Evolutionary conservation across 805 yeast species (phyloP), one percentile per base, ranked within the genome.

Genomic region (Kodamaea kaohsiungensis): DNA sequence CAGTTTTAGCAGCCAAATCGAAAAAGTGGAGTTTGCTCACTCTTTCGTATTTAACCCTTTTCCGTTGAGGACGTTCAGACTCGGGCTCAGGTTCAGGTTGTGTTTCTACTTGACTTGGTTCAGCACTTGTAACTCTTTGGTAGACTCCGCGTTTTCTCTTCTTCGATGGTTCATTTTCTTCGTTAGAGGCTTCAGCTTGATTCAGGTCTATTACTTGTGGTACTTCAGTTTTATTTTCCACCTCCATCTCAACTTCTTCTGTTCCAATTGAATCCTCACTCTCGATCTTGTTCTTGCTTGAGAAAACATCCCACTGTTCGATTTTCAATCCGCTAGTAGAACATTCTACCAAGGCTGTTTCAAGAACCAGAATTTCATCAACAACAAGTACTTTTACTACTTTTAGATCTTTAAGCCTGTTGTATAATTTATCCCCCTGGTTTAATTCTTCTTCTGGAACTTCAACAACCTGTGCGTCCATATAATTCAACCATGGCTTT

Each of bases 1-100:
- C 47, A 22, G 22, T 18, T 43, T 43, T 22, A 22, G 39, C 46
- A 3, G 33, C 43, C 43, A 73, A 68, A 53, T 70, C 71, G 50
- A 74, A 71, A 51, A 74, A 74, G 46, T 71, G 71, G 37, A 72
- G 62, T 15, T 65, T 69, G 48, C 63, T 66, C 1, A 70, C 73
- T 42, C 66, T 64, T 52, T 71, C 71, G 38, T 69, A 63, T 48
- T 65, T 70, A 39, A 71, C 60, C 56, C 77, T 60, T 51, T 46
- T 46, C 30, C 51, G 27, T 8, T 43, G 46, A n/a, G 49, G 52
- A 27, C 13, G 25, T 16, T 40, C 45, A 40, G 45, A 8, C 9
- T 27, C 18, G 5, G 45, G 19, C 9, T 27, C 18, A 18, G 48
- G 37, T 13, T 45, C 38, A 7, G 37, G 19, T 33, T 27, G 37